Conservation (phyloP, 768 basidiomycete genomes). For the Mycena pura region DNA sequence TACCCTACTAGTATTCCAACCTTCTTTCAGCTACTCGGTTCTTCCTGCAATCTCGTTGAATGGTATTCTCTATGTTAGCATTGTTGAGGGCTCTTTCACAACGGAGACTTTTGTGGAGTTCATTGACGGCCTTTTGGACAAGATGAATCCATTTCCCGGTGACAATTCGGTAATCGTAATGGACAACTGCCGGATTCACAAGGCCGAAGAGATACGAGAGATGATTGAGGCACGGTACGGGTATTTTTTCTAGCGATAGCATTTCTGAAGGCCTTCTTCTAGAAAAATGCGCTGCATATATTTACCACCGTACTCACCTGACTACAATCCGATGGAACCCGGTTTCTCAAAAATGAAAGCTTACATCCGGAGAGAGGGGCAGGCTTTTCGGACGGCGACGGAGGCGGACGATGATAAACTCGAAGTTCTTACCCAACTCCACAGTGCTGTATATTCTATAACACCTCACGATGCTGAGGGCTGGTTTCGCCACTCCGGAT, state of each 20-base stretch:
- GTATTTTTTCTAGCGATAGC: no score
- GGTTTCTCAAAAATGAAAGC: constrained; percentile 32
- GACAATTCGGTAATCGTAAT: constrained; percentile 46
- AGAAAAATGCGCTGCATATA: constrained; percentile 32
- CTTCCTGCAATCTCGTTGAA: constrained; percentile 43
- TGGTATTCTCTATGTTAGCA: constrained; percentile 39
- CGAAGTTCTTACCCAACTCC: neutral
- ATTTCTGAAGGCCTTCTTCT: neutral
- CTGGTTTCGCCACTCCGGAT: constrained; percentile 14
- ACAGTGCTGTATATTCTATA: constrained; percentile 10
- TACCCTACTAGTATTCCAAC: no score
- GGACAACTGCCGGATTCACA: constrained; percentile 46
- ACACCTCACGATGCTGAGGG: constrained; percentile 9
- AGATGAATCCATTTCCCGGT: constrained; percentile 45
- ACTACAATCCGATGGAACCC: constrained; percentile 46
- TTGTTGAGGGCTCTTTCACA: constrained; percentile 39
- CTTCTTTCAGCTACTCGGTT: constrained; percentile 36
- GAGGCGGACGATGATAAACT: neutral
- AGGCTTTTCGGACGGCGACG: neutral
- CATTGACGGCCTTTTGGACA: constrained; percentile 38
- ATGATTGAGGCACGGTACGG: constrained; percentile 39
- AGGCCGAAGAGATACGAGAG: constrained; percentile 32
- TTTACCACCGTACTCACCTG: constrained; percentile 46
- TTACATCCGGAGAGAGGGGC: constrained; percentile 19
- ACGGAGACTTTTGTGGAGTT: constrained; percentile 35